phyloP scores from a whole-genome alignment of 148 eudicot species.

The Vaccinium corymbosum region DNA sequence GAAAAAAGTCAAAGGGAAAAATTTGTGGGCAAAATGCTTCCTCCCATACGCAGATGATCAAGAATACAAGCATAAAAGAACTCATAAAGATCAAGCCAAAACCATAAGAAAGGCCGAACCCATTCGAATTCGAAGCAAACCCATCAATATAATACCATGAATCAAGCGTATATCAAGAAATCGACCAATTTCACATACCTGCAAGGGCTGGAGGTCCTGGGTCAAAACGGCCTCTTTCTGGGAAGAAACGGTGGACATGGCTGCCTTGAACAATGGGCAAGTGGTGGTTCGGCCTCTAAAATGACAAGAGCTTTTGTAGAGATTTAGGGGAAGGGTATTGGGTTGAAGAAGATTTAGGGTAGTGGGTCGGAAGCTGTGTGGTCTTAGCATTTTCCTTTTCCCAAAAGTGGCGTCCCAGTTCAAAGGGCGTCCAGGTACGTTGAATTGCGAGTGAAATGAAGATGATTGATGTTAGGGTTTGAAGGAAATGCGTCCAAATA shows the following conservation, averaged over 20 bases:
- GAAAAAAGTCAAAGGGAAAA: background rate
- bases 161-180: background rate
- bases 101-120: background rate
- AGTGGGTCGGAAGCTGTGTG: conserved; percentile 9
- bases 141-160: background rate
- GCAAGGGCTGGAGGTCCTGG: conserved; percentile 31
- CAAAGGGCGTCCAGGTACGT: conserved; percentile 33
- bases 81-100: background rate
- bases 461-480: background rate
- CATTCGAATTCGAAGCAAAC: background rate
- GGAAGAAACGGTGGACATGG: conserved; percentile 31
- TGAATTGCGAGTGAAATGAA: background rate
- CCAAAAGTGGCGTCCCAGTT: background rate
- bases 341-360: background rate
- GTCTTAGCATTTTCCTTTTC: conserved; percentile 27
- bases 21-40: background rate
- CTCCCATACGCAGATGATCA: background rate
- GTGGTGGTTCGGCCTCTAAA: conserved; percentile 4
- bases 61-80: background rate
- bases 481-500: too few species aligned
- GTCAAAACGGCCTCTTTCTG: conserved; percentile 22
- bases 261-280: conserved; percentile 26
- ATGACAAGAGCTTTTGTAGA: background rate
- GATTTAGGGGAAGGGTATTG: background rate
- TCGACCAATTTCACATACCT: conserved; percentile 22